Percentiles rank a stretch among this genome's conserved stretches.
Evolutionary conservation across 345 rosid species (phyloP).

Genomic region (Heritiera littoralis): DNA sequence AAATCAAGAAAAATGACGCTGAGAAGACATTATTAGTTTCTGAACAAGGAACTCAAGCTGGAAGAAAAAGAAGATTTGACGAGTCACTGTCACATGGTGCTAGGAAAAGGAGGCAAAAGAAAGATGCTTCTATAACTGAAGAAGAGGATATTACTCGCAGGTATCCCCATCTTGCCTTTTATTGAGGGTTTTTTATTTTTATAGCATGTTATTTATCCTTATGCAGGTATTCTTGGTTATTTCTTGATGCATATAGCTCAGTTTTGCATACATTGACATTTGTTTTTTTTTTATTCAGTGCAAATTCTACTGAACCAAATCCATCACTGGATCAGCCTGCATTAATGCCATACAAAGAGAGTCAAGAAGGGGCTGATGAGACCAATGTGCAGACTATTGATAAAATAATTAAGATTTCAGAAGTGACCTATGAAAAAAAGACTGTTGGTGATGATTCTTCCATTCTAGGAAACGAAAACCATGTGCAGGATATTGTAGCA

Average conservation of each 20-base stretch:
- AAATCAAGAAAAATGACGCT: conserved; percentile 25
- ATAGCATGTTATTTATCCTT: not conserved
- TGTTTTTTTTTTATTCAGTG: conserved; percentile 32
- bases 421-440: conserved; percentile 42
- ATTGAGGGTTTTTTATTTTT: not conserved
- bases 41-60: conserved; percentile 43
- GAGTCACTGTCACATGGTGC: conserved; percentile 35
- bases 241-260: not conserved
- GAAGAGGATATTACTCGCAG: conserved; percentile 38
- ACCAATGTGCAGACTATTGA: conserved; percentile 38
- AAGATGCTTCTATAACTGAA: conserved; percentile 32
- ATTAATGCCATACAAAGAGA: conserved; percentile 34
- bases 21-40: conserved; percentile 38
- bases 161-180: conserved; percentile 37
- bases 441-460: conserved; percentile 30
- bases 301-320: conserved; percentile 34
- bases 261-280: not conserved
- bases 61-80: conserved; percentile 57
- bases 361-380: conserved; percentile 38
- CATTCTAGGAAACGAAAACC: not conserved
- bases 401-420: conserved; percentile 46
- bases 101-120: conserved; percentile 58
- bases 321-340: conserved; percentile 42
- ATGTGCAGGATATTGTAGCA: conserved; percentile 26
- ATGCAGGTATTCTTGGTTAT: not conserved